Evolutionary conservation across 2,329 filamentous ascomycete genomes (phyloP).

Genomic region (Didymellaceae sp.): DNA sequence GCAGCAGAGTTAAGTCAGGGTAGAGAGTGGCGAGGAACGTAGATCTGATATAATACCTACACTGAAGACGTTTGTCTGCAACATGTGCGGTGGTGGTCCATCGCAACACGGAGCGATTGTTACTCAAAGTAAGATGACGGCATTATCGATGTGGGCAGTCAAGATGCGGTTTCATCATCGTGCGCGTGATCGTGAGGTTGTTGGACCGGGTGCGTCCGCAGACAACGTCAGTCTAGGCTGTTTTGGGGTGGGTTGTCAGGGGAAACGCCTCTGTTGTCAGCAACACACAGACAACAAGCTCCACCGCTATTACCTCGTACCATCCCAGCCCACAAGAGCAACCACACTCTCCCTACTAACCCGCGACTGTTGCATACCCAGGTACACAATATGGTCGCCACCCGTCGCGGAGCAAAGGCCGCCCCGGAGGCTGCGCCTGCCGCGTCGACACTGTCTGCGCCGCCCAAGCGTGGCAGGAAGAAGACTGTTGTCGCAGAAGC

Average conservation of each 20-base stretch:
- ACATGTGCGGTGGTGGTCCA: no score
- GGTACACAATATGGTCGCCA: conserved; percentile 38
- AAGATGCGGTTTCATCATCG: neutral
- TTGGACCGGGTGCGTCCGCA: neutral
- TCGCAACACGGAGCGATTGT: no score
- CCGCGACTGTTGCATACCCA: conserved; percentile 20
- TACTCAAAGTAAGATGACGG: no score
- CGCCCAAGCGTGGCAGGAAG: conserved; percentile 42
- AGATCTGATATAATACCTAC: no score
- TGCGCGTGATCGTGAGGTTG: conserved; percentile 6
- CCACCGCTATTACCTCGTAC: conserved; percentile 19
- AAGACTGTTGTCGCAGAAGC: conserved; percentile 32
- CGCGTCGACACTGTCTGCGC: conserved; percentile 37
- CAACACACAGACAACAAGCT: conserved; percentile 34
- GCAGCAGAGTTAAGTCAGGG: no score
- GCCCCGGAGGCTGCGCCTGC: conserved; percentile 33
- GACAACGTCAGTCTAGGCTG: neutral
- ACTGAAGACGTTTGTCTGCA: no score
- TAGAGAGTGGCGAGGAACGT: no score
- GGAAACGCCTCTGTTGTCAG: conserved; percentile 24
- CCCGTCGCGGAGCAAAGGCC: conserved; percentile 38
- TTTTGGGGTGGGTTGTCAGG: conserved; percentile 20
- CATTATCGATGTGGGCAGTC: no score
- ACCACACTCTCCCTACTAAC: conserved; percentile 15
- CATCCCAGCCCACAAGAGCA: conserved; percentile 18